Percentiles rank a stretch among this genome's conserved stretches.
Evolutionary conservation across 179 eudicot species (phyloP).

Genomic region (Patellifolia procumbens): DNA sequence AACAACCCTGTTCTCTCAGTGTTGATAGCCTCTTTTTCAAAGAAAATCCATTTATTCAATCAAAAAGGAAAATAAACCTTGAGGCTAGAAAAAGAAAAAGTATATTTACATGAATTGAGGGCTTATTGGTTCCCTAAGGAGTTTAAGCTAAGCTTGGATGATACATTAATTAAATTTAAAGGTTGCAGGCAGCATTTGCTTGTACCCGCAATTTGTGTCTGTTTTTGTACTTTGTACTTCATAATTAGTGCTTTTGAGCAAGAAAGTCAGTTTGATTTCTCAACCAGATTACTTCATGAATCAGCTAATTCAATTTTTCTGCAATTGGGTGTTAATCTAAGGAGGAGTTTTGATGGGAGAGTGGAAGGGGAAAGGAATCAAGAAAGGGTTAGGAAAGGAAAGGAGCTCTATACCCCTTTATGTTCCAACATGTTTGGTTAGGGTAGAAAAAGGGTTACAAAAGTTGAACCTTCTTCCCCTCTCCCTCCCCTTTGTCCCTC

Average conservation of each 20-base stretch:
- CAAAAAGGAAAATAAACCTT: background rate
- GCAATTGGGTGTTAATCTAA: background rate
- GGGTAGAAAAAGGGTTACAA: too few species aligned
- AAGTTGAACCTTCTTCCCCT: too few species aligned
- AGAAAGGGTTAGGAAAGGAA: too few species aligned
- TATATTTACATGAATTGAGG: slow-evolving; percentile 3
- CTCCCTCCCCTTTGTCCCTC: too few species aligned
- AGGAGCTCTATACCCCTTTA: too few species aligned
- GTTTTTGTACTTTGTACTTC: background rate
- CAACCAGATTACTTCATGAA: background rate
- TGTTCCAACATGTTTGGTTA: too few species aligned
- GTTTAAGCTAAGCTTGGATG: background rate
- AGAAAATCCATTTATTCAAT: background rate
- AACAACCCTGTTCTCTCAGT: background rate
- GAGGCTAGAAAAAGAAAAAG: background rate
- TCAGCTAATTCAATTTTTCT: background rate
- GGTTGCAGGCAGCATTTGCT: background rate
- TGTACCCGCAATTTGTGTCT: background rate
- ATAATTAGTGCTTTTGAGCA: background rate
- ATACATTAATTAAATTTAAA: background rate
- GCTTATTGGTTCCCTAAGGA: background rate
- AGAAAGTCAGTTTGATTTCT: background rate
- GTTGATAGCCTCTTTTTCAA: background rate
- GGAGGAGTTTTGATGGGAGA: too few species aligned
- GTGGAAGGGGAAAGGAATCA: too few species aligned